Base-by-base conservation (phyloP, 2,329 filamentous ascomycete species). In the Biscogniauxia sp. region DNA sequence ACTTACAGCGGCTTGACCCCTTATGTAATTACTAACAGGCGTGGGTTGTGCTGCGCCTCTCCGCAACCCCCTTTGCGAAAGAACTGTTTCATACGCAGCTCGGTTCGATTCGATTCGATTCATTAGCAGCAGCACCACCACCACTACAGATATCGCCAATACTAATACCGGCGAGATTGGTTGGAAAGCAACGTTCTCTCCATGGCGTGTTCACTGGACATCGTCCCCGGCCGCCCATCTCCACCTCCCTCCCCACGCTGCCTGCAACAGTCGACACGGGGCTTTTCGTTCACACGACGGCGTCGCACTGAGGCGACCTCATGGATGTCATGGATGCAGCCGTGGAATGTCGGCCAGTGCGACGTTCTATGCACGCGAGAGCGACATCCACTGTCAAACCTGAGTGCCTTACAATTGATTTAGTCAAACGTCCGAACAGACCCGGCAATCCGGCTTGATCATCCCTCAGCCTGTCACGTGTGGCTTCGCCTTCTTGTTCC, bases 1-100 rank as follows among this genome's bases (percentile, higher is more conserved):
- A 54, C 54, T 60, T 59, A 55, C 56, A 59, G 62, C 59, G 58
- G 56, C 56, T 28, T 59, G 58, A 57, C 60, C 17, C 17, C 37
- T 45, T 32, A 32, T 32, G 28, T 32, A 32, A 32, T 56, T 20
- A 45, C 57, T 58, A 60, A 60, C 58, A 64, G 62, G 62, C 60
- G 53, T 51, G 54, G 58, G 45, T 26, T 53, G 54, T 50, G 52
- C 53, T 61, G 60, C 54, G 32, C 53, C 53, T 55, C 17, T n/a
- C 15, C 37, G 37, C 37, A 45, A 45, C 37, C 37, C 37, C 37
- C 37, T 45, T 45, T n/a, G 6, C 9, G 6, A 11, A 45, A 6
- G 37, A 45, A 45, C 11, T 45, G 37, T n/a, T 45, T 45, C 37
- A 45, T n/a, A 45, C 15, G 11, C 37, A 13, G 17, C 13, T n/a